Conservation (phyloP, 305 asterid species). For the Salvia sclarea region DNA sequence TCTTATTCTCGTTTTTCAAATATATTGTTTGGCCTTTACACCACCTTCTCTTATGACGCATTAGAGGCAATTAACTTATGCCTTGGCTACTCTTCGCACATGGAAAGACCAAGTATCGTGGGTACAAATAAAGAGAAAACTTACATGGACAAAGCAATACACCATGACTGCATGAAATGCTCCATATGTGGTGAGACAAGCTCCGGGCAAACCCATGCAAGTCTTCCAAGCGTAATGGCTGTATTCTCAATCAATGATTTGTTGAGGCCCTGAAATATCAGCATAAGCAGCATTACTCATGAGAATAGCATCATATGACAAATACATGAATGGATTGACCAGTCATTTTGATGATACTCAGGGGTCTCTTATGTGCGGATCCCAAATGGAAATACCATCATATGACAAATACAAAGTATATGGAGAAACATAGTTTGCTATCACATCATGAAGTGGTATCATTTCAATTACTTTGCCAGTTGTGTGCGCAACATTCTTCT, state of each 20-base stretch:
- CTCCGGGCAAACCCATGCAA: slow-evolving; percentile 98
- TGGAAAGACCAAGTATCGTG: slow-evolving; percentile 16
- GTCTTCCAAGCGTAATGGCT: slow-evolving; percentile 94
- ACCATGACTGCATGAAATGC: slow-evolving; percentile 99
- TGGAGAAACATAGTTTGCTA: slow-evolving; percentile 4
- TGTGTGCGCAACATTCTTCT: neutral
- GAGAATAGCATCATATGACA: slow-evolving; percentile 20
- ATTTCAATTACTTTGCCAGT: neutral
- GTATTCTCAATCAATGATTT: slow-evolving; percentile 93
- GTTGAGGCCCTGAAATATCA: slow-evolving; percentile 62
- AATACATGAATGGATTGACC: neutral
- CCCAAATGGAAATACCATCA: neutral
- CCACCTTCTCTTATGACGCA: neutral
- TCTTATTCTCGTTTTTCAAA: slow-evolving; percentile 5
- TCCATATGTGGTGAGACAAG: slow-evolving; percentile 97
- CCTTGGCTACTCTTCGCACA: neutral
- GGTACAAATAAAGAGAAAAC: slow-evolving; percentile 34
- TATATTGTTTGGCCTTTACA: slow-evolving; percentile 8
- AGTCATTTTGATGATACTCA: slow-evolving; percentile 8
- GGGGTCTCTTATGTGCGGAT: slow-evolving; percentile 7
- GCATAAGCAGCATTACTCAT: slow-evolving; percentile 31
- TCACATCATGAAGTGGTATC: neutral
- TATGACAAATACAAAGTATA: slow-evolving; percentile 12
- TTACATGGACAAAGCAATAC: slow-evolving; percentile 91
- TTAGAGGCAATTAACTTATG: slow-evolving; percentile 5